A percentile compares a stretch with the other conserved stretches of the same genome.
phyloP scores from a whole-genome alignment of 331 rosid species.

The Quercus lobata region DNA sequence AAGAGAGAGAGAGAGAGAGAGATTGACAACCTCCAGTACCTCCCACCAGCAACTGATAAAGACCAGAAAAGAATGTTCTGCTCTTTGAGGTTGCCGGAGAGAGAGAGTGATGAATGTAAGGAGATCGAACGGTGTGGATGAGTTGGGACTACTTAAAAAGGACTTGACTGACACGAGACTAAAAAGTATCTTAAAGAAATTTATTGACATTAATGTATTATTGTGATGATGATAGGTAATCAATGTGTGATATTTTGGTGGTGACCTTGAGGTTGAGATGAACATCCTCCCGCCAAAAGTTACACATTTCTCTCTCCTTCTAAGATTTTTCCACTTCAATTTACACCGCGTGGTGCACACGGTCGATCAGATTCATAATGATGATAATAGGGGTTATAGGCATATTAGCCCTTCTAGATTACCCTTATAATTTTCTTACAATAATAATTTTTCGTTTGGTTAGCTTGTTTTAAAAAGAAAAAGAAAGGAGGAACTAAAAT shows the following conservation, averaged over 20 bases:
- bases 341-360: slow-evolving; percentile 38
- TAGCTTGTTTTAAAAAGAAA: no score
- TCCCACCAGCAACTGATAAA: slow-evolving; percentile 74
- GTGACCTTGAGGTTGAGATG: not conserved
- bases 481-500: no score
- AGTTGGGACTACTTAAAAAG: slow-evolving; percentile 12
- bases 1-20: slow-evolving; percentile 23
- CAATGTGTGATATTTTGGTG: slow-evolving; percentile 3
- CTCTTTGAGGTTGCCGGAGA: slow-evolving; percentile 26
- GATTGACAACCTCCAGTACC: slow-evolving; percentile 35
- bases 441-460: not conserved
- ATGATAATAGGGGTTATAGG: not conserved
- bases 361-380: slow-evolving; percentile 23
- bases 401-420: slow-evolving; percentile 13
- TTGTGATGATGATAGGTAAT: slow-evolving; percentile 10
- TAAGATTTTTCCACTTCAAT: not conserved
- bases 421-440: not conserved
- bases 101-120: slow-evolving; percentile 5
- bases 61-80: slow-evolving; percentile 44
- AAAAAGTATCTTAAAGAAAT: not conserved
- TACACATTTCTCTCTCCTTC: not conserved
- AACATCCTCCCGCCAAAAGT: slow-evolving; percentile 18
- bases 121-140: slow-evolving; percentile 32
- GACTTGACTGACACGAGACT: not conserved
- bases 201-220: not conserved